Percentiles rank a stretch among this genome's conserved stretches.
phyloP scores from a whole-genome alignment of 495 filamentous ascomycete species.

The Letharia columbiana region DNA sequence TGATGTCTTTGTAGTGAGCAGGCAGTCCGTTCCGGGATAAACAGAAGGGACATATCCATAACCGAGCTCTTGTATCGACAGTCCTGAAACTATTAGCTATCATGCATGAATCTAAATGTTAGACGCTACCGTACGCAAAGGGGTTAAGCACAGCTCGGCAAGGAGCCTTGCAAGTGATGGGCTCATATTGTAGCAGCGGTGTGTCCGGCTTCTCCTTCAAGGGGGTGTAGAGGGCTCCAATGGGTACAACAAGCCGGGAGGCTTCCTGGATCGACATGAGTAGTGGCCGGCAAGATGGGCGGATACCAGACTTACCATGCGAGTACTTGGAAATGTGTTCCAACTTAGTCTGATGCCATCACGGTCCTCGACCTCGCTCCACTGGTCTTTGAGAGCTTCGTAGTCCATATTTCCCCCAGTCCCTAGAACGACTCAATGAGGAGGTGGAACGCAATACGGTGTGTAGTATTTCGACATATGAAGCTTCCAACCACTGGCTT shows the following conservation, averaged over 20 bases:
- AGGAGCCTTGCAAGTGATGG: constrained; percentile 92
- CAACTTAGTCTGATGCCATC: constrained; percentile 97
- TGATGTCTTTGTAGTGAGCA: constrained; percentile 98
- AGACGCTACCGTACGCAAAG: constrained; percentile 60
- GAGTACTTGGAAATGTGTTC: constrained; percentile 98
- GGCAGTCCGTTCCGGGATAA: constrained; percentile 90
- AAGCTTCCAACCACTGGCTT: neutral
- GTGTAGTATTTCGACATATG: neutral
- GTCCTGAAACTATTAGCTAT: constrained; percentile 50
- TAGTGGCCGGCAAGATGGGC: constrained; percentile 10
- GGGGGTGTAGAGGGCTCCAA: constrained; percentile 93
- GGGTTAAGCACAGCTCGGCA: constrained; percentile 96
- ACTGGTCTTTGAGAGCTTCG: constrained; percentile 86
- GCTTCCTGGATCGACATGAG: constrained; percentile 62
- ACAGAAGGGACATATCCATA: constrained; percentile 99
- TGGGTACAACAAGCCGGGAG: constrained; percentile 90
- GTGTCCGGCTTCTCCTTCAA: constrained; percentile 91
- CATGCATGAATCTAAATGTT: no score
- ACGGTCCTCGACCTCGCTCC: constrained; percentile 92
- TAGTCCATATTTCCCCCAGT: constrained; percentile 52
- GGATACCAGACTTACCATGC: constrained; percentile 59
- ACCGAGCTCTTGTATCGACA: constrained; percentile 85
- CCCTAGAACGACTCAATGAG: neutral
- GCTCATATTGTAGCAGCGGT: constrained; percentile 89
- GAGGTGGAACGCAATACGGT: neutral